Base-by-base conservation (phyloP, 345 rosid genomes). In the Anastatica hierochuntica region DNA sequence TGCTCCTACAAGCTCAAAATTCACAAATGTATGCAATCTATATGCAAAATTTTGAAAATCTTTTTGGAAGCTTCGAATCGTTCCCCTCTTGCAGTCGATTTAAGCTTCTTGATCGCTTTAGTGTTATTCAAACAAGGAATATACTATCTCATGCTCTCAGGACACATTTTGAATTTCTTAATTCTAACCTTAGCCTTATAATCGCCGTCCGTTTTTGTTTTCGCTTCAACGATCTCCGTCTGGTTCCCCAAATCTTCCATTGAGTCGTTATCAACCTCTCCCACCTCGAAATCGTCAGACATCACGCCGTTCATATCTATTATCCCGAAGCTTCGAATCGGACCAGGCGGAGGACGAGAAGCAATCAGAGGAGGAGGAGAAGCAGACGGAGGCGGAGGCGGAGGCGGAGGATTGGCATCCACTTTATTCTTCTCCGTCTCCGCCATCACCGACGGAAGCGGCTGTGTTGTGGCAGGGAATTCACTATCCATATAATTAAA, bases 111-210 rank as follows among this genome's bases (percentile, higher is more conserved):
- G 13, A 92, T 83, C 3, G 83, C 94, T 31, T 72, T 74, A 30
- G 51, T 79, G 49, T 92, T 85, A 71, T 85, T 97, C 75, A 92
- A 68, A 68, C 99, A 88, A 14, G 97, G 99, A 63, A 88, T 85
- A 67, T 74, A 73, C 84, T 92, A 95, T 63, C 80, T 77, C 99
- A 77, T 74, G 2, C 76, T 77, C 81, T 63, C 79, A 5, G 52
- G 49, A 59, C 99, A 92, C 58, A 80, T 63, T 38, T 46, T 72
- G 31, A 70, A 92, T 55, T 62, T 80, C 74, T 61, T 72, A 43
- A 78, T 53, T 46, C 40, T 63, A 40, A 75, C 33, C 52, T 56
- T 74, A 53, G 13, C 33, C 13, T 59, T 63, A 16, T 58, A 43
- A 14, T 46, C 69, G 7, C 46, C 66, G 11, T 39, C 66, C n/a